Percentiles rank a stretch among this genome's conserved stretches.
Evolutionary conservation across 176 grass and related monocot species (phyloP).

Genomic region (Rhynchospora breviuscula): DNA sequence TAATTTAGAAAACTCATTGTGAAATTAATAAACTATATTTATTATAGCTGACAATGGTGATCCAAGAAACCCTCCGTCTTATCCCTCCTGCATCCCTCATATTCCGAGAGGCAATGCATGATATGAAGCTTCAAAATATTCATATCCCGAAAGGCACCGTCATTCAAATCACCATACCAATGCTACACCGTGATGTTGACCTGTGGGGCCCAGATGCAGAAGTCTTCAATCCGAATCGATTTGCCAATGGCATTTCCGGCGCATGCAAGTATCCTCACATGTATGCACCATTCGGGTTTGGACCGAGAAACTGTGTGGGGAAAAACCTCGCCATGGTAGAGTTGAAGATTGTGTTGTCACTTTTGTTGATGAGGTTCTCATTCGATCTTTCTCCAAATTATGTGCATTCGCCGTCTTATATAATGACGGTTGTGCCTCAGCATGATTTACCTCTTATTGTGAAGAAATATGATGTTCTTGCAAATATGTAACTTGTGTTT

Average conservation of each 20-base stretch:
- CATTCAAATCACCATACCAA: constrained; percentile 34
- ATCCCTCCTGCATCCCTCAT: constrained; percentile 48
- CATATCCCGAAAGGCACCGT: constrained; percentile 33
- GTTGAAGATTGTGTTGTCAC: constrained; percentile 53
- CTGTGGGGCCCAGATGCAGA: constrained; percentile 46
- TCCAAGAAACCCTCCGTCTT: constrained; percentile 52
- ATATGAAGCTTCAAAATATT: constrained; percentile 36
- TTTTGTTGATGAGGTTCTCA: constrained; percentile 44
- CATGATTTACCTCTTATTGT: constrained; percentile 45
- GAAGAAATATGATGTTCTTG: neutral
- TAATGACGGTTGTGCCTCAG: constrained; percentile 41
- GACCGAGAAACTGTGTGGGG: constrained; percentile 43
- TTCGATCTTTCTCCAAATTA: constrained; percentile 44
- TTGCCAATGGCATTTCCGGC: constrained; percentile 29
- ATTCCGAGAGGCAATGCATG: constrained; percentile 31
- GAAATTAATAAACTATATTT: neutral
- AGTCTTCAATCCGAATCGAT: constrained; percentile 45
- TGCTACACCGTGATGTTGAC: constrained; percentile 42
- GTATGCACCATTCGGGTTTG: constrained; percentile 59
- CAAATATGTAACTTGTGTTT: neutral
- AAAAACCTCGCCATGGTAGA: constrained; percentile 58
- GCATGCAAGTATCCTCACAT: constrained; percentile 49
- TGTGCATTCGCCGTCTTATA: constrained; percentile 37
- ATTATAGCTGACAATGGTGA: constrained; percentile 58
- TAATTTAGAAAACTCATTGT: neutral